Percentiles rank a stretch among this genome's conserved stretches.
Conservation (phyloP, 1,284 basidiomycete genomes). For the Earliella scabrosa region DNA sequence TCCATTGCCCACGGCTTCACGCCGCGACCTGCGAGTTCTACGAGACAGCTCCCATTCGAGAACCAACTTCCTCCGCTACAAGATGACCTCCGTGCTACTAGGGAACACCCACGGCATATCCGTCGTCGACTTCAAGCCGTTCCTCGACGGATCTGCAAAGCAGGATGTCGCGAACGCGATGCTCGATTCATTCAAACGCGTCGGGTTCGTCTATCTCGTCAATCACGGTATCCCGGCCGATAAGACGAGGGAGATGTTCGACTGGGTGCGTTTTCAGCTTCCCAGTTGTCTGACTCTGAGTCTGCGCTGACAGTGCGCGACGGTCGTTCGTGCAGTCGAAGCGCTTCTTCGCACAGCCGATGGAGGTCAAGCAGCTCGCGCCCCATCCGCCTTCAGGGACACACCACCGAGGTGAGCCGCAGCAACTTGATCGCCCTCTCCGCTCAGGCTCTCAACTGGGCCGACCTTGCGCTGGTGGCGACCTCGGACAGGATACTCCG, state of each 20-base stretch:
- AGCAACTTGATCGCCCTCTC: background rate
- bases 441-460: background rate
- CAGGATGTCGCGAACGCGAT: slow-evolving; percentile 36
- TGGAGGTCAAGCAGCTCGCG: slow-evolving; percentile 56
- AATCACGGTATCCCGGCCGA: slow-evolving; percentile 46
- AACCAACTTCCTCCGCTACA: background rate
- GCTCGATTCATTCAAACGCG: slow-evolving; percentile 37
- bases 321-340: slow-evolving; percentile 47
- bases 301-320: background rate
- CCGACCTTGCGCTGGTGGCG: too few species aligned
- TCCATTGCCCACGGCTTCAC: too few species aligned
- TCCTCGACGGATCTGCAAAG: slow-evolving; percentile 33
- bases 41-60: too few species aligned
- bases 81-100: slow-evolving; percentile 15
- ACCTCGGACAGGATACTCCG: slow-evolving; percentile 59
- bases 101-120: slow-evolving; percentile 28
- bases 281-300: background rate
- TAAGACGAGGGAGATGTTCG: slow-evolving; percentile 56
- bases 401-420: slow-evolving; percentile 54
- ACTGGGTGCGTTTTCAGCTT: slow-evolving; percentile 43
- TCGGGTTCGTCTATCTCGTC: slow-evolving; percentile 48
- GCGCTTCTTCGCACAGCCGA: slow-evolving; percentile 54
- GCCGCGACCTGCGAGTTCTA: too few species aligned
- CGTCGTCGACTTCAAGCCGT: slow-evolving; percentile 36
- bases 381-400: slow-evolving; percentile 59